phyloP scores from a whole-genome alignment of 208 protist genomes.

The Acanthamoeba healyi region DNA sequence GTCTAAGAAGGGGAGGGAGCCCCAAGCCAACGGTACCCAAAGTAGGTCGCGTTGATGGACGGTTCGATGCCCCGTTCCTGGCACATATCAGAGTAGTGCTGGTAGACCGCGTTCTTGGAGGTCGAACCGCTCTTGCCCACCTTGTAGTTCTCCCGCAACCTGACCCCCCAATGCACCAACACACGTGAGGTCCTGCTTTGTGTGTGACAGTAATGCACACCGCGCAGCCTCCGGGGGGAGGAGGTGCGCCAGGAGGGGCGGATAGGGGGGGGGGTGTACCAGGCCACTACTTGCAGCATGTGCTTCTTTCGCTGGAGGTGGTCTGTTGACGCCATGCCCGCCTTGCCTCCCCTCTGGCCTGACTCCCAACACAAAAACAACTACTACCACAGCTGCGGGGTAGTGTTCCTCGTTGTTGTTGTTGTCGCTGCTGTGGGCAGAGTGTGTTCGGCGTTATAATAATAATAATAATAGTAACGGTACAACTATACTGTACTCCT shows the following conservation, averaged over 20 bases:
- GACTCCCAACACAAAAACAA: no score
- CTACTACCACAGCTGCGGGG: no score
- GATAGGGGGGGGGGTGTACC: not conserved
- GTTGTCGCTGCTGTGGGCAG: no score
- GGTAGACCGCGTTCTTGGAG: conserved; percentile 39
- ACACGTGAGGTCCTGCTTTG: no score
- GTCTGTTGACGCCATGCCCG: conserved; percentile 11
- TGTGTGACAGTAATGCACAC: no score
- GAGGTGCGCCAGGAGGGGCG: not conserved
- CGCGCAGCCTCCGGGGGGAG: no score
- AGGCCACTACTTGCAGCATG: conserved; percentile 44
- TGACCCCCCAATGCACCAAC: no score
- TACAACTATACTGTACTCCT: no score
- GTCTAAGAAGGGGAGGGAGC: not conserved
- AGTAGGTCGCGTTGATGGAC: conserved; percentile 42
- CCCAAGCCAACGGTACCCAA: not conserved
- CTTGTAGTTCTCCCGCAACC: conserved; percentile 62
- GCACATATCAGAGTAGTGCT: conserved; percentile 53
- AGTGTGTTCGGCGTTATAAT: no score
- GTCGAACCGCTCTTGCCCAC: conserved; percentile 50
- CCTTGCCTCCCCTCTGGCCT: no score
- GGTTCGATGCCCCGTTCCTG: not conserved
- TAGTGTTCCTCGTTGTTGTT: no score
- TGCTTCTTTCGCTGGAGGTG: conserved; percentile 53
- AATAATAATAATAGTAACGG: no score